Evolutionary conservation across 768 basidiomycete species (phyloP).

Genomic region (Tremella mesenterica): DNA sequence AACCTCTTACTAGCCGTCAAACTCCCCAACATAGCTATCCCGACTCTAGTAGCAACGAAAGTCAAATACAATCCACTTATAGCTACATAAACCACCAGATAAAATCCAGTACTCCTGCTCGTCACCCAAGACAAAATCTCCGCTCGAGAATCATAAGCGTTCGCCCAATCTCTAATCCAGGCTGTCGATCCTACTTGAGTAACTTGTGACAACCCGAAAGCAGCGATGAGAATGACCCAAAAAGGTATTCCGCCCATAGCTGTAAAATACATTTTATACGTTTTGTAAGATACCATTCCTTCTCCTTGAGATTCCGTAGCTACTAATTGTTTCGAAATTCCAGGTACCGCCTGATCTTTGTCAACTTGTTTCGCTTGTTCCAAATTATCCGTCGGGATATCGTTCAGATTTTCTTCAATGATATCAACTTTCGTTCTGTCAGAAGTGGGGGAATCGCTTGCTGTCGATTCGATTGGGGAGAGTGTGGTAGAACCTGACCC

Average conservation of each 20-base stretch:
- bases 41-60: conserved; percentile 32
- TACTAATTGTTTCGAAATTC: conserved; percentile 35
- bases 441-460: not conserved
- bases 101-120: conserved; percentile 30
- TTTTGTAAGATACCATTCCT: conserved; percentile 29
- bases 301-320: conserved; percentile 29
- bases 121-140: not conserved
- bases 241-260: conserved; percentile 29
- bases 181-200: conserved; percentile 40
- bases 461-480: not conserved
- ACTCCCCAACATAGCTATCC: conserved; percentile 30
- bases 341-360: conserved; percentile 20
- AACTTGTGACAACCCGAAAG: conserved; percentile 35
- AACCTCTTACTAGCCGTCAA: conserved; percentile 32
- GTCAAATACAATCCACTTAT: conserved; percentile 32
- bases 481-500: conserved; percentile 7
- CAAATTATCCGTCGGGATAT: conserved; percentile 19
- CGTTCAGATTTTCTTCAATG: conserved; percentile 29
- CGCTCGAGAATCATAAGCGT: conserved; percentile 9
- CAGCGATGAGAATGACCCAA: conserved; percentile 35
- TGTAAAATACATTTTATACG: conserved; percentile 36
- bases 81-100: conserved; percentile 31
- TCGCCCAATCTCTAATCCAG: conserved; percentile 44
- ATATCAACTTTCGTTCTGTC: conserved; percentile 12
- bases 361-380: conserved; percentile 28